phyloP scores from a whole-genome alignment of 2,329 filamentous ascomycete genomes.

The Calonectria pteridis region DNA sequence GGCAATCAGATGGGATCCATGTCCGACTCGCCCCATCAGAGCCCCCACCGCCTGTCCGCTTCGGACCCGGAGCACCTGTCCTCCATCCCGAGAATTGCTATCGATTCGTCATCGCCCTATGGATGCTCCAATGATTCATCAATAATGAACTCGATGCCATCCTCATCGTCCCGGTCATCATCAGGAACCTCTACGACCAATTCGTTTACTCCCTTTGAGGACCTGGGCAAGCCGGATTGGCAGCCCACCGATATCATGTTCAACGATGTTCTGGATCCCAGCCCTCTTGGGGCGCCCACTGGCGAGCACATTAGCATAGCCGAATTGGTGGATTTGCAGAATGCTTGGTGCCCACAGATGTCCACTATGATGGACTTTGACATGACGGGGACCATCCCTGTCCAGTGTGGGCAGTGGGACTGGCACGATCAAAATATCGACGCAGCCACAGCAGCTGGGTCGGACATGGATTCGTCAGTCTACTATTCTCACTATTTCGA shows the following conservation, averaged over 20 bases:
- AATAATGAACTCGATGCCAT: constrained; percentile 33
- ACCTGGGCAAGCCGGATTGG: constrained; percentile 43
- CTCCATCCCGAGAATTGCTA: constrained; percentile 15
- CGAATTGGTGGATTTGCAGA: constrained; percentile 41
- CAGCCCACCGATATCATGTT: constrained; percentile 39
- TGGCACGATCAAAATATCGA: constrained; percentile 43
- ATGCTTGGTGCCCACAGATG: constrained; percentile 47
- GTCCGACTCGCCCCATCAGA: constrained; percentile 39
- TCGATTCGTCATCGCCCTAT: constrained; percentile 28
- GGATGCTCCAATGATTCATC: constrained; percentile 34
- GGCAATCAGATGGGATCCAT: constrained; percentile 33
- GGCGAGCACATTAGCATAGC: constrained; percentile 41
- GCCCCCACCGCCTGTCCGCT: constrained; percentile 7
- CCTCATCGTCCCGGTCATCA: constrained; percentile 41
- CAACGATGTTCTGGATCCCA: constrained; percentile 36
- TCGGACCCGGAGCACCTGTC: constrained; percentile 20
- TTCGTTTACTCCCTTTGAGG: constrained; percentile 41
- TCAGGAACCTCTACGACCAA: constrained; percentile 34
- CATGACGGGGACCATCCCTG: constrained; percentile 38
- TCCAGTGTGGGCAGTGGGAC: constrained; percentile 43
- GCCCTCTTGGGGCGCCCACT: constrained; percentile 28
- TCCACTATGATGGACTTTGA: constrained; percentile 48
- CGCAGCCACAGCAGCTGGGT: constrained; percentile 26
- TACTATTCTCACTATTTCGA: constrained; percentile 26
- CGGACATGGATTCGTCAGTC: constrained; percentile 36